Base-by-base conservation (phyloP, 2,329 filamentous ascomycete genomes). In the Pestalotiopsis sp. region DNA sequence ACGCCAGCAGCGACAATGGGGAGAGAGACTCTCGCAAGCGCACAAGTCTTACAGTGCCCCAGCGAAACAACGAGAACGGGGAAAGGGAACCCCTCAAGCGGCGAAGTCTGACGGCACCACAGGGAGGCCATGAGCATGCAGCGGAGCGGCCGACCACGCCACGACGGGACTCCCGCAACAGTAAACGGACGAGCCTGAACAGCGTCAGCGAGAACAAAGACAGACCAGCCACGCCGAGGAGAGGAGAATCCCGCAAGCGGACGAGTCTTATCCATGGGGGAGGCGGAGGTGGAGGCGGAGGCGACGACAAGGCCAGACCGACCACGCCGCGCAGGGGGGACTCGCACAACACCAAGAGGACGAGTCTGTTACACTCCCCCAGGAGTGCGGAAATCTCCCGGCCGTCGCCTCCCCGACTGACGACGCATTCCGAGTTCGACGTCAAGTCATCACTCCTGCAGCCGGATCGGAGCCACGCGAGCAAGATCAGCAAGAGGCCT, bases 311-410 rank as follows among this genome's bases (percentile, higher is more conserved):
- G 11, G 45, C 45, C n/a, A 52, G 45, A 52, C 45, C 45, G 14
- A 52, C 45, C 7, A 52, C 45, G 6, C 45, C 45, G 17, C 17
- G 45, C 7, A n/a, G 45, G 20, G 45, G 45, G 17, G 45, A 52
- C 12, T 31, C 23, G 2, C 14, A 57, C 66, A 82, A 73, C 67
- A 79, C 83, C 36, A 76, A 52, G n/a, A 52, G 45, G 17, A 20
- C 45, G 7, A 23, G 45, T 23, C 45, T 52, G 3, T 9, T 52
- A 52, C 45, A 52, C 20, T 52, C 45, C 6, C 45, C 45, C 17
- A 23, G 20, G 45, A 62, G 61, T 52, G 17, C 45, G 23, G 27
- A 70, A 4, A 36, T 49, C 3, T 25, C 39, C 39, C 20, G 20
- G 9, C 38, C 62, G 7, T 39, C 62, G 20, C 60, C 60, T 2